Evolutionary conservation across 305 asterid genomes (phyloP), one percentile per base, ranked within the genome.

Genomic region (Rubia peregrina): DNA sequence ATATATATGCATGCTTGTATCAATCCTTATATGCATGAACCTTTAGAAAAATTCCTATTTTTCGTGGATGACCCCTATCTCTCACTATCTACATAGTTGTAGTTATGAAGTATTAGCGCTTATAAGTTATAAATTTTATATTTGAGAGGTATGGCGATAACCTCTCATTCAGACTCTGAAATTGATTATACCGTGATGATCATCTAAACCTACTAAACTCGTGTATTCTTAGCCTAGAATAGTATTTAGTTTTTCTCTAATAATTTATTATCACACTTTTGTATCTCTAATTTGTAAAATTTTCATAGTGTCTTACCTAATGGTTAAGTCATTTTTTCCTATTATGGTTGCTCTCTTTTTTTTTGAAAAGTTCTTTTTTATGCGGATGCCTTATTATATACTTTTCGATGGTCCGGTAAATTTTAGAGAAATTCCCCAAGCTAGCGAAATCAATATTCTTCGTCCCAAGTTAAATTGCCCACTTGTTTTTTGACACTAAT

Each of bases 341-440:
- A 41, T 12, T 33, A 65, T 41, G 53, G 33, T 44, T 43, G 61
- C n/a, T n/a, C 41, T 40, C 42, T 57, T 22, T 60, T 60, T 46
- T 42, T 61, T 19, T 56, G 12, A 44, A 63, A 21, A 7, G 11
- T 51, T 55, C 30, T 49, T n/a, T 21, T n/a, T 73, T 42, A 55
- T 79, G 85, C 92, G 90, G 97, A 87, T 89, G 91, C 96, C 97
- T 51, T 92, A 87, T 77, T 92, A 96, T 83, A 74, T 88, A 75
- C 87, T 92, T 80, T 88, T 90, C 91, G 98, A 92, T 83, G 97
- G 97, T 71, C 89, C 88, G 51, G 93, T 85, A 53, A 92, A 92
- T 76, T 81, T 92, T 68, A 95, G 95, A 77, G 80, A 83, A 46
- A 76, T 88, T 56, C 68, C 68, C 13, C 95, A 88, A n/a, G n/a